Conservation (phyloP, 2,329 filamentous ascomycete species). For the Cladophialophora psammophila region DNA sequence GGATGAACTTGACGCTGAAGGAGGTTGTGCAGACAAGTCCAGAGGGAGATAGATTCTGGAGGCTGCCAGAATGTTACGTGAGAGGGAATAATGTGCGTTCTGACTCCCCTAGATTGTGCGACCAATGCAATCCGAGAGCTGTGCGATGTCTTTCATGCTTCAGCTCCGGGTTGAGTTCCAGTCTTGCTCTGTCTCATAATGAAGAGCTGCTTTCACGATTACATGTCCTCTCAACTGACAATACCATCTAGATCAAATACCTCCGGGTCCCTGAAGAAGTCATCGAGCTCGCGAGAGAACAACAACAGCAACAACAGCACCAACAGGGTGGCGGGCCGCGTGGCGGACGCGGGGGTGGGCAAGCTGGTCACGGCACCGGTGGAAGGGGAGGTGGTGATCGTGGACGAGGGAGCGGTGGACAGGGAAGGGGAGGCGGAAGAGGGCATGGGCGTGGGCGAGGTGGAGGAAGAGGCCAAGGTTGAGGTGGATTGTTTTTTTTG, state of each 20-base stretch:
- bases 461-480: slow-evolving; percentile 48
- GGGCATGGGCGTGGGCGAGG: slow-evolving; percentile 53
- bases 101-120: background rate
- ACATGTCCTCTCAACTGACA: slow-evolving; percentile 19
- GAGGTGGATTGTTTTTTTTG: slow-evolving; percentile 1
- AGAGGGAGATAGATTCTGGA: slow-evolving; percentile 92
- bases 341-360: slow-evolving; percentile 40
- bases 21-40: slow-evolving; percentile 97
- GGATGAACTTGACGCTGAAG: slow-evolving; percentile 98
- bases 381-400: slow-evolving; percentile 50
- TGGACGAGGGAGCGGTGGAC: slow-evolving; percentile 47
- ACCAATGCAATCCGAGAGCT: background rate
- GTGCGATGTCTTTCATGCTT: background rate
- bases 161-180: background rate
- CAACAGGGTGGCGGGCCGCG: slow-evolving; percentile 30
- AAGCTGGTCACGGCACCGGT: slow-evolving; percentile 51
- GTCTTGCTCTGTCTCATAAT: background rate
- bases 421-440: slow-evolving; percentile 52
- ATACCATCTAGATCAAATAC: slow-evolving; percentile 85
- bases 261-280: slow-evolving; percentile 96
- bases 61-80: slow-evolving; percentile 92
- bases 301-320: slow-evolving; percentile 67
- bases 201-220: background rate
- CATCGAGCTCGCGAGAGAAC: slow-evolving; percentile 90
- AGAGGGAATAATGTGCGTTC: slow-evolving; percentile 89